Conservation (phyloP, 2,329 filamentous ascomycete genomes). For the Ambrosiella cleistominuta region DNA sequence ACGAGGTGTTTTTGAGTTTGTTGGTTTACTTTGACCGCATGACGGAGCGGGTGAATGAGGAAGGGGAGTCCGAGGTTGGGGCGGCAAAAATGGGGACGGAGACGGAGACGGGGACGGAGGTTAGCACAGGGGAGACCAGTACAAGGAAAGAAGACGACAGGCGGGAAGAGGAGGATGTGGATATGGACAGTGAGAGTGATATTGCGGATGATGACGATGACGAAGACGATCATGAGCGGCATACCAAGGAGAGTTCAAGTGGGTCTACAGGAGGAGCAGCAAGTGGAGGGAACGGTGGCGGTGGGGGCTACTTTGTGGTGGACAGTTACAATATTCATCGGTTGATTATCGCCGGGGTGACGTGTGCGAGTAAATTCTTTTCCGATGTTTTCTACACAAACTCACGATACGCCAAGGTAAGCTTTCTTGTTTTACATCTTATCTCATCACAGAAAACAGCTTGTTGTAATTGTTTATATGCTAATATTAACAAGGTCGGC, state of each 20-base stretch:
- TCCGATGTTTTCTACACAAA: slow-evolving; percentile 98
- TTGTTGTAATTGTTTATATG: not conserved
- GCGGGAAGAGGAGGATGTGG: not conserved
- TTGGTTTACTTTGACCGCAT: slow-evolving; percentile 97
- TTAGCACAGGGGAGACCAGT: not conserved
- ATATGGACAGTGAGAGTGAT: slow-evolving; percentile 7
- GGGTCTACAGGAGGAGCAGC: not conserved
- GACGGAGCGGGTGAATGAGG: slow-evolving; percentile 78
- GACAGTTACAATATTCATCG: slow-evolving; percentile 99
- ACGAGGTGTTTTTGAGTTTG: slow-evolving; percentile 89
- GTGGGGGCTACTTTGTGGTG: slow-evolving; percentile 59
- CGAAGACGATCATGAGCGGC: no score
- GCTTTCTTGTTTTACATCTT: slow-evolving; percentile 17
- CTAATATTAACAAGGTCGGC: slow-evolving; percentile 51
- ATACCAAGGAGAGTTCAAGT: no score
- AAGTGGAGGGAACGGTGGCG: not conserved
- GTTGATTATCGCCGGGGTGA: slow-evolving; percentile 89
- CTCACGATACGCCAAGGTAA: slow-evolving; percentile 94
- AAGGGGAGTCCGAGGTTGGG: slow-evolving; percentile 15
- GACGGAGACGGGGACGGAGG: not conserved
- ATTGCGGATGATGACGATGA: not conserved
- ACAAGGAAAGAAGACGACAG: not conserved
- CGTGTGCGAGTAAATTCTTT: slow-evolving; percentile 98
- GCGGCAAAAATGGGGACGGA: not conserved
- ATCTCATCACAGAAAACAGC: not conserved